Base-by-base conservation (phyloP, 768 basidiomycete genomes). In the Xanthoconium purpureum region DNA sequence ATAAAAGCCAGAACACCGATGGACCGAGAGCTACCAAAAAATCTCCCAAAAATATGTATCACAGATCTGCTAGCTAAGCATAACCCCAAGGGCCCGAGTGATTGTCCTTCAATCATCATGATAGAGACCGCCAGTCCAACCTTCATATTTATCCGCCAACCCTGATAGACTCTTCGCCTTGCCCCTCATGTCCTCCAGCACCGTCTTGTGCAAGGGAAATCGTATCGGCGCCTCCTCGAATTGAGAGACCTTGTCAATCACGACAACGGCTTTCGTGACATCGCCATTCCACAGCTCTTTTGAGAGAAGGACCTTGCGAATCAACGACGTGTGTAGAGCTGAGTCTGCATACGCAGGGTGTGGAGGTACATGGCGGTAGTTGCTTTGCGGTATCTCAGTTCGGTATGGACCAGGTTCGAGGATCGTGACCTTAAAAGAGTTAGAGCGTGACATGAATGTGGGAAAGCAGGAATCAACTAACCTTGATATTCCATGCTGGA, bases 301-400 rank as follows among this genome's bases (percentile, higher is more conserved):
- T 24, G 24, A 24, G 24, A 24, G 24, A 24, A 45, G 28, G 44
- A 32, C 1, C n/a, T 47, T n/a, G 20, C 65, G 62, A 15, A 24
- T 13, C 43, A 56, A 50, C 15, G 59, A 52, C 11, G 30, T 39
- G 6, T 9, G 44, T 18, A 52, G 38, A 9, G 46, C 20, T 4
- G 59, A 64, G 30, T 61, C 18, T 1, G 52, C 38, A 30, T 68
- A 68, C 38, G 64, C 66, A 17, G 61, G 53, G 17, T 71, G 67
- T 32, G 52, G 58, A 6, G 48, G 62, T 10, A 35, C 47, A 10
- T 6, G 6, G 14, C 6, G 51, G 14, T 37, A 12, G 18, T 57
- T 58, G 2, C 42, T 38, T 6, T 56, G 45, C 15, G 15, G 12
- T 10, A 60, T 37, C 24, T 48, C 52, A 4, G 66, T 66, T 15